Conservation (phyloP, 768 basidiomycete species). For the Astraeus odoratus region DNA sequence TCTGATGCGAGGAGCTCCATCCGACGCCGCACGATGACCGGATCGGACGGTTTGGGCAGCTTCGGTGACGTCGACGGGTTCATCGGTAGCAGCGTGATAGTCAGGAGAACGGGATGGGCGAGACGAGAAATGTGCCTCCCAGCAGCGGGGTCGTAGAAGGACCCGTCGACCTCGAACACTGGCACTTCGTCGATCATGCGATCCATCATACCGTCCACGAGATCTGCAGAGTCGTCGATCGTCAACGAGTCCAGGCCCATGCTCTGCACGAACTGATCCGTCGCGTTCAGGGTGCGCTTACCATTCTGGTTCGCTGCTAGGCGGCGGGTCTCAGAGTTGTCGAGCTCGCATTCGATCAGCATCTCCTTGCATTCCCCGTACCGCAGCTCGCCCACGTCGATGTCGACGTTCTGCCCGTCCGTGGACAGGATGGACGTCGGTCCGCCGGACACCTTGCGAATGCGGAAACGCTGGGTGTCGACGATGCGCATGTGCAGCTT, state of each 20-base stretch:
- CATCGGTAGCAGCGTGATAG: conserved; percentile 76
- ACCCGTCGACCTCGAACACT: conserved; percentile 91
- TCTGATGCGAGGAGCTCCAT: conserved; percentile 97
- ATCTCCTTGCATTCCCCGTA: conserved; percentile 98
- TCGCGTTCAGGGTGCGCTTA: conserved; percentile 55
- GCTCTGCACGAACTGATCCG: conserved; percentile 82
- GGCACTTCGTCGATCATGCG: conserved; percentile 97
- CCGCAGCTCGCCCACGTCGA: conserved; percentile 88
- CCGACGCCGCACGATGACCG: conserved; percentile 83
- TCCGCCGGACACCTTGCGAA: conserved; percentile 91
- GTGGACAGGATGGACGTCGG: conserved; percentile 78
- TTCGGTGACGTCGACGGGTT: conserved; percentile 21
- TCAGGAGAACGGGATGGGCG: conserved; percentile 90
- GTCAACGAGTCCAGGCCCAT: conserved; percentile 73
- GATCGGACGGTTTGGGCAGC: conserved; percentile 54
- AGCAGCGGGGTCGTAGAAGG: conserved; percentile 88
- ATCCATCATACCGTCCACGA: conserved; percentile 90
- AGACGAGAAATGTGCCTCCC: conserved; percentile 81
- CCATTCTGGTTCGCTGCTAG: conserved; percentile 7
- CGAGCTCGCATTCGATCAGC: conserved; percentile 86
- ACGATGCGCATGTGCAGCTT: conserved; percentile 93
- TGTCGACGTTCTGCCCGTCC: conserved; percentile 93
- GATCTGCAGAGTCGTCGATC: conserved; percentile 64
- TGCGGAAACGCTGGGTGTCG: conserved; percentile 84
- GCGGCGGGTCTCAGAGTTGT: conserved; percentile 51